Evolutionary conservation across 2,329 filamentous ascomycete species (phyloP).

Genomic region (Aspergillus japonicus): DNA sequence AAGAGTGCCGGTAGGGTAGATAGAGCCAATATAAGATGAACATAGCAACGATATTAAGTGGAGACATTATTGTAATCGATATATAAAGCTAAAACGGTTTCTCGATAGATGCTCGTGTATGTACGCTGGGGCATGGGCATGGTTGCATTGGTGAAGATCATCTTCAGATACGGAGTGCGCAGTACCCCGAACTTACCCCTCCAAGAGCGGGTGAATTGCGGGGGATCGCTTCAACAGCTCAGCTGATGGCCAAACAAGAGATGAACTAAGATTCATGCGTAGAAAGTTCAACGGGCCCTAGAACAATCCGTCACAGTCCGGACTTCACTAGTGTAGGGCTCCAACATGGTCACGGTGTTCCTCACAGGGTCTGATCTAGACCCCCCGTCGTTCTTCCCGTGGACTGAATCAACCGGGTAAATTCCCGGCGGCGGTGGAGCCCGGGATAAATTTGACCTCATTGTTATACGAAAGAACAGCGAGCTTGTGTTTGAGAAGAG

Average conservation of each 20-base stretch:
- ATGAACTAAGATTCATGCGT: too few relatives aligned
- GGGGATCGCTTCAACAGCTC: not conserved
- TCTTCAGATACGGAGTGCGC: not conserved
- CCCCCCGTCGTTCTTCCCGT: not conserved
- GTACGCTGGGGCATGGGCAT: not conserved
- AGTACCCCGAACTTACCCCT: not conserved
- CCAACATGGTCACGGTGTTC: not conserved
- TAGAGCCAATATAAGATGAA: not conserved
- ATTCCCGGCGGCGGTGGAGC: slow-evolving; percentile 18
- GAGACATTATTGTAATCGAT: not conserved
- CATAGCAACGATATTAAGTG: not conserved
- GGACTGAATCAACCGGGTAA: slow-evolving; percentile 22
- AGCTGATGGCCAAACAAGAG: not conserved
- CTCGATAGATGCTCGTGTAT: too few relatives aligned
- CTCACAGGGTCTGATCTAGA: not conserved
- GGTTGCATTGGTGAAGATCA: not conserved
- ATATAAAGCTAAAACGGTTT: not conserved
- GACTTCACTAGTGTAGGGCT: not conserved
- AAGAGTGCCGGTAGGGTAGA: not conserved
- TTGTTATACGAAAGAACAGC: not conserved
- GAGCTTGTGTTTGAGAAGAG: not conserved
- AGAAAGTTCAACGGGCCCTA: not conserved
- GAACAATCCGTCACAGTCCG: not conserved
- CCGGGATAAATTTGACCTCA: slow-evolving; percentile 9
- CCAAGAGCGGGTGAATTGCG: not conserved